Percentiles rank a stretch among this genome's conserved stretches.
Evolutionary conservation across 2,329 filamentous ascomycete genomes (phyloP).

Genomic region (Magnaporthiopsis rhizophila): DNA sequence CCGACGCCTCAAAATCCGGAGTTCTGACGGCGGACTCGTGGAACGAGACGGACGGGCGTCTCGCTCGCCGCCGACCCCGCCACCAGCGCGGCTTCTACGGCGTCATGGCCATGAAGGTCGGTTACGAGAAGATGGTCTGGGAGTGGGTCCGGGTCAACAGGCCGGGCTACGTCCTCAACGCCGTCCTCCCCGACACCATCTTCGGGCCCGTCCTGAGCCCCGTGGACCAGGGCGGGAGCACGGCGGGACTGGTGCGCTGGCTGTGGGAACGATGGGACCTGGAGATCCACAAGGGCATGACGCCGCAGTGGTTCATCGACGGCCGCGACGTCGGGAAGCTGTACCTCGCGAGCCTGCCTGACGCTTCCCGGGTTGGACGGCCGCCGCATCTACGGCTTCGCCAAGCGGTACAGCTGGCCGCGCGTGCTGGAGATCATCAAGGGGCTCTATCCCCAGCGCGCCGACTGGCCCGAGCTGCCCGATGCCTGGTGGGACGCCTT

Average conservation of each 20-base stretch:
- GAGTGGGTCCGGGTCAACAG: conserved; percentile 22
- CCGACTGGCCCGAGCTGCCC: conserved; percentile 15
- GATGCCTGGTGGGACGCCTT: conserved; percentile 22
- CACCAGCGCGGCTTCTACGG: conserved; percentile 15
- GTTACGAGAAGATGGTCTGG: conserved; percentile 24
- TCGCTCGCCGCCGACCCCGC: conserved; percentile 12
- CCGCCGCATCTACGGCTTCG: conserved; percentile 24
- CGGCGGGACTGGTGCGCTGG: conserved; percentile 23
- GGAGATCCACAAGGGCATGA: conserved; percentile 12
- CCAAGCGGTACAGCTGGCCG: conserved; percentile 22
- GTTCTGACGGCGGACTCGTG: conserved; percentile 19
- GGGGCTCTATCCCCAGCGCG: conserved; percentile 19
- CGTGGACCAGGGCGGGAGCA: conserved; percentile 22
- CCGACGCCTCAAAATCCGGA: conserved; percentile 15
- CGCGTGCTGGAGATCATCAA: conserved; percentile 20
- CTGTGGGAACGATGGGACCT: conserved; percentile 22
- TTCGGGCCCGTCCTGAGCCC: conserved; percentile 22
- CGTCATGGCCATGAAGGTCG: conserved; percentile 25
- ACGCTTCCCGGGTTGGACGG: conserved; percentile 18
- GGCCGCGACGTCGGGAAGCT: conserved; percentile 21
- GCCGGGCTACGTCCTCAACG: conserved; percentile 23
- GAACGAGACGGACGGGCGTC: conserved; percentile 24
- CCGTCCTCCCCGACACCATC: conserved; percentile 22
- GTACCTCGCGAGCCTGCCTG: conserved; percentile 24
- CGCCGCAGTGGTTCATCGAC: conserved; percentile 24